Percentiles rank a stretch among this genome's conserved stretches.
These are phyloP conservation scores for Fusarium siculi DNA, from an alignment of 2,329 filamentous ascomycete genomes.

Conservation along the genomic window DNA sequence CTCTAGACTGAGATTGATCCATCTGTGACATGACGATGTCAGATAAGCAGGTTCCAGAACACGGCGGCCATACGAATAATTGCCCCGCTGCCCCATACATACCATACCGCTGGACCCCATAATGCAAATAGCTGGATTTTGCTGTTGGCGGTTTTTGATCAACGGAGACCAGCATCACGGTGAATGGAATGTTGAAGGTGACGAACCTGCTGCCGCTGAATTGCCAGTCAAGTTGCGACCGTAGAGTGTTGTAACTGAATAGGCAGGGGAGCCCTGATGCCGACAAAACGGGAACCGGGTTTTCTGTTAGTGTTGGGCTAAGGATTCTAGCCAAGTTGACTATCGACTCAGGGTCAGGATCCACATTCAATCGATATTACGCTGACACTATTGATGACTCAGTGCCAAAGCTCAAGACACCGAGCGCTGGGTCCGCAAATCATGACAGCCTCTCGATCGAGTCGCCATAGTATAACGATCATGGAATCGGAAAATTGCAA, in stretches of 20 bases:
- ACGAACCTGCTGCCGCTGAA: not conserved
- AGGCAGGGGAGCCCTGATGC: not conserved
- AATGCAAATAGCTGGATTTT: not conserved
- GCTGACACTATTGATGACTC: not conserved
- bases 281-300: not conserved
- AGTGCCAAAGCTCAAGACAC: not conserved
- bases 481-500: fast-evolving
- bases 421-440: not conserved
- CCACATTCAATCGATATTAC: not conserved
- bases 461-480: too few species aligned
- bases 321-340: not conserved
- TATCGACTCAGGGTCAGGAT: not conserved
- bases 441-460: not conserved
- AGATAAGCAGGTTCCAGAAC: not conserved
- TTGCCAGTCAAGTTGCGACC: too few species aligned
- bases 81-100: not conserved
- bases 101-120: fast-evolving
- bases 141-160: not conserved
- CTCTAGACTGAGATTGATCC: not conserved
- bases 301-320: not conserved
- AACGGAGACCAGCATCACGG: not conserved
- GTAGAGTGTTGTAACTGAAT: too few species aligned
- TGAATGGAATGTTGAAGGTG: not conserved
- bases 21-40: too few species aligned
- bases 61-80: not conserved